Percentiles rank a stretch among this genome's conserved stretches.
These are phyloP conservation scores for Dactylellina haptotyla DNA, from an alignment of 2,329 filamentous ascomycete genomes.

Conservation along the genomic window DNA sequence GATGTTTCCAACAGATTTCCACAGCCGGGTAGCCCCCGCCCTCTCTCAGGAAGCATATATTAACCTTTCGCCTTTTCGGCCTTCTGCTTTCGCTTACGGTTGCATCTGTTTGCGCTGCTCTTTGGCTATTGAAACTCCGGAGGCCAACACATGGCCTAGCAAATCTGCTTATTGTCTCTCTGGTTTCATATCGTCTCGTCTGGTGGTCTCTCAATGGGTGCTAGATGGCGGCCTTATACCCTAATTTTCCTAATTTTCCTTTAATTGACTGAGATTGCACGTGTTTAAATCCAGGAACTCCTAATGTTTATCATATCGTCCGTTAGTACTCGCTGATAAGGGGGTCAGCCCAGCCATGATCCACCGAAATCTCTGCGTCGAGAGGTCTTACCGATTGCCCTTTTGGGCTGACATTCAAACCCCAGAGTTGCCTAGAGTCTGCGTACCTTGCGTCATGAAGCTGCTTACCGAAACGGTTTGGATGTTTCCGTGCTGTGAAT, in stretches of 20 bases:
- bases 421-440: not conserved
- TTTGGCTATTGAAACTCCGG: not conserved
- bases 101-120: too few species aligned
- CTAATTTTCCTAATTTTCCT: too few species aligned
- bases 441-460: not conserved
- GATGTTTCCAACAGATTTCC: not conserved
- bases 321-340: not conserved
- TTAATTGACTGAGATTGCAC: too few species aligned
- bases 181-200: conserved; percentile 51
- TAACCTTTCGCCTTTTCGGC: conserved; percentile 10
- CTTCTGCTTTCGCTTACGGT: conserved; percentile 24
- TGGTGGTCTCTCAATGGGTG: too few species aligned
- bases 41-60: conserved; percentile 27
- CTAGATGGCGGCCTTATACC: too few species aligned
- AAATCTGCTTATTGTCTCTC: conserved; percentile 18
- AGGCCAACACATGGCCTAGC: not conserved
- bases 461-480: conserved; percentile 19
- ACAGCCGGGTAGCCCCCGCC: conserved; percentile 2
- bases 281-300: not conserved
- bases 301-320: not conserved
- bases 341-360: conserved; percentile 2
- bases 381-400: not conserved
- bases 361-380: not conserved
- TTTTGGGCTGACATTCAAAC: conserved; percentile 30
- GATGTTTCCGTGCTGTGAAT: conserved; percentile 29